Percentiles rank a stretch among this genome's conserved stretches.
Evolutionary conservation across 192 early-diverging fungal genomes (phyloP).

Genomic region (Glomus cerebriforme): DNA sequence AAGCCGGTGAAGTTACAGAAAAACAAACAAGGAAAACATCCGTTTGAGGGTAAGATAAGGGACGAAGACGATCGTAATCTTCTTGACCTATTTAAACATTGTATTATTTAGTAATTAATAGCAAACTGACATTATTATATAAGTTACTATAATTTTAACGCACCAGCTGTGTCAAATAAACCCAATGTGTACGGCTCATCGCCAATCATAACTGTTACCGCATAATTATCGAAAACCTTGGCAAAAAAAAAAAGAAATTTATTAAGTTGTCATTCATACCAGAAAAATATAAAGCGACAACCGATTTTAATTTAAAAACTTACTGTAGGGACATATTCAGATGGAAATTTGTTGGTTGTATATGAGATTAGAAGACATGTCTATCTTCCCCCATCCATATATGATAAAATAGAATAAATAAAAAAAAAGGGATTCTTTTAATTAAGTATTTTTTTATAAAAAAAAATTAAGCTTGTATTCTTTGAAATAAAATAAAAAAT

Average conservation of each 20-base stretch:
- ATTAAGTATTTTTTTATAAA: neutral
- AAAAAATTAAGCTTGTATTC: too few species aligned
- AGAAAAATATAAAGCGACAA: constrained; percentile 2
- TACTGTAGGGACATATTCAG: constrained; percentile 95
- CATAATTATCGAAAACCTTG: constrained; percentile 97
- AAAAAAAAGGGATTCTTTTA: neutral
- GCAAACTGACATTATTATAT: neutral
- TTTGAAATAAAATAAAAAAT: too few species aligned
- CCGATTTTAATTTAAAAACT: constrained; percentile 35
- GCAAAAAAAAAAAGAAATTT: neutral
- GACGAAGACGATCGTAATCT: constrained; percentile 92
- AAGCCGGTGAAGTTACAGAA: constrained; percentile 87
- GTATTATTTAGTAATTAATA: neutral
- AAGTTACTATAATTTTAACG: neutral
- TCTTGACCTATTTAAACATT: constrained; percentile 72
- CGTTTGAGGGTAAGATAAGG: constrained; percentile 93
- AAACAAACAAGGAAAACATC: constrained; percentile 96
- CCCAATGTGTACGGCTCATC: constrained; percentile 95
- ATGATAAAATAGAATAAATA: neutral
- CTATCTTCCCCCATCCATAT: constrained; percentile 40
- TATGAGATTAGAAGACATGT: constrained; percentile 95
- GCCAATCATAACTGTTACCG: constrained; percentile 98
- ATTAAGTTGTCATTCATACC: neutral
- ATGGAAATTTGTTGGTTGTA: constrained; percentile 95
- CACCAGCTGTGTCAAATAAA: constrained; percentile 92